Evolutionary conservation across 768 basidiomycete genomes (phyloP), one percentile per base, ranked within the genome.

Genomic region (Lactifluus hygrophoroides): DNA sequence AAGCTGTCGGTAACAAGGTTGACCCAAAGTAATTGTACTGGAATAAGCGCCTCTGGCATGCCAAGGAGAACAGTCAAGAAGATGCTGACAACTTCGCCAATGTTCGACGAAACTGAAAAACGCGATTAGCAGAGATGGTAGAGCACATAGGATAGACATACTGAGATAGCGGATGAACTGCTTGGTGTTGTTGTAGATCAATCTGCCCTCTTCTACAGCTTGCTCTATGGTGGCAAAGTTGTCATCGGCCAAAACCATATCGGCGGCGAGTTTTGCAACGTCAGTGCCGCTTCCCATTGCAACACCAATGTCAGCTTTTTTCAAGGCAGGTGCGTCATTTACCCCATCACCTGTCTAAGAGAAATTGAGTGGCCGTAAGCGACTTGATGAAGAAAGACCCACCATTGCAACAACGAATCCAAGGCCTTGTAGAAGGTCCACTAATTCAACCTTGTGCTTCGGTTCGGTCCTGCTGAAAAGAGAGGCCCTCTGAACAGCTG

Each of bases 261-360:
- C 95, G 8, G 95, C 92, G 4, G 95, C 96, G 59, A 96, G 76
- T 74, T 97, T 98, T 61, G 95, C 95, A 43, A 99, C 95, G 69
- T 99, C 96, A 0, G 96, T 99, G 53, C 95, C 95, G 57, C 92
- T 94, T 46, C 95, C 95, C 95, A 99, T 99, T 3, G 95, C 94
- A 52, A 99, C 88, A 71, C 95, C 95, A 66, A 99, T 99, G 66
- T 95, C 93, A 13, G 95, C 96, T 73, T 88, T 94, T 71, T 95
- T 94, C 66, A 99, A 73, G 0, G 95, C 96, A 34, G 94, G 94
- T 2, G 96, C 95, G 67, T 99, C 95, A 65, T 99, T 99, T 57
- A 99, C 96, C 66, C 95, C 95, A 68, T 98, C 95, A 58, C 93
- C 94, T 56, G 91, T 94, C 90, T 92, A 13, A 43, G 17, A 42